phyloP scores from a whole-genome alignment of 192 early-diverging fungal genomes.

The Chytriomyces hyalinus region DNA sequence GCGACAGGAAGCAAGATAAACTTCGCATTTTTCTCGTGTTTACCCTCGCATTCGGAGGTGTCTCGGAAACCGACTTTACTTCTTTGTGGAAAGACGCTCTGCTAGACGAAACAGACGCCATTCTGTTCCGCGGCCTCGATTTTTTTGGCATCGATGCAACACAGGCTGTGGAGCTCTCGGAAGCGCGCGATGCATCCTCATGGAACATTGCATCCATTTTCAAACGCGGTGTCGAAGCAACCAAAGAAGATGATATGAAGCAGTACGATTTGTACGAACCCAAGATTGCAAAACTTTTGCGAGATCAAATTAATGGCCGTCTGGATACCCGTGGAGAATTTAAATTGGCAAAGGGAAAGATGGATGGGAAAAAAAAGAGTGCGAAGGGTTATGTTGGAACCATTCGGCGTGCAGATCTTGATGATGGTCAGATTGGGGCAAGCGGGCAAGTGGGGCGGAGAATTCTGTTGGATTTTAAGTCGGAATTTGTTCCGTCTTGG shows the following conservation, averaged over 20 bases:
- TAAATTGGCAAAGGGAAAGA: background rate
- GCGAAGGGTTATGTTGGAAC: background rate
- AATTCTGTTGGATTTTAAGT: slow-evolving; percentile 27
- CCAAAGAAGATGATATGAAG: background rate
- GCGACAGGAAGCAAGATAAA: slow-evolving; percentile 15
- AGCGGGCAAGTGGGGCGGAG: slow-evolving; percentile 8
- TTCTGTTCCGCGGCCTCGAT: slow-evolving; percentile 11
- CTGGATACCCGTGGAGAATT: slow-evolving; percentile 1
- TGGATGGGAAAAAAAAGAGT: background rate
- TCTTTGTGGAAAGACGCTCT: background rate
- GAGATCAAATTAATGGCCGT: slow-evolving; percentile 11
- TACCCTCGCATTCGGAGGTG: background rate
- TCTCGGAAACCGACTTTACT: background rate
- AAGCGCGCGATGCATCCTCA: background rate
- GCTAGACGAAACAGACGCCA: background rate
- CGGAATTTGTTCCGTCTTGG: slow-evolving; percentile 25
- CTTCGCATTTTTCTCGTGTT: slow-evolving; percentile 19
- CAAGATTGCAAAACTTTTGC: background rate
- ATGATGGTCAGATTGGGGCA: background rate
- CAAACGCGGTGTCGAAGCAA: background rate
- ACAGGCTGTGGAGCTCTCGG: background rate
- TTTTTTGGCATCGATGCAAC: slow-evolving; percentile 23
- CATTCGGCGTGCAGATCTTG: background rate
- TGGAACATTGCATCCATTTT: background rate
- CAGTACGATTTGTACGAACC: slow-evolving; percentile 30